Evolutionary conservation across 352 stramenopile genomes (phyloP).

Genomic region (Phytophthora sansomeana): DNA sequence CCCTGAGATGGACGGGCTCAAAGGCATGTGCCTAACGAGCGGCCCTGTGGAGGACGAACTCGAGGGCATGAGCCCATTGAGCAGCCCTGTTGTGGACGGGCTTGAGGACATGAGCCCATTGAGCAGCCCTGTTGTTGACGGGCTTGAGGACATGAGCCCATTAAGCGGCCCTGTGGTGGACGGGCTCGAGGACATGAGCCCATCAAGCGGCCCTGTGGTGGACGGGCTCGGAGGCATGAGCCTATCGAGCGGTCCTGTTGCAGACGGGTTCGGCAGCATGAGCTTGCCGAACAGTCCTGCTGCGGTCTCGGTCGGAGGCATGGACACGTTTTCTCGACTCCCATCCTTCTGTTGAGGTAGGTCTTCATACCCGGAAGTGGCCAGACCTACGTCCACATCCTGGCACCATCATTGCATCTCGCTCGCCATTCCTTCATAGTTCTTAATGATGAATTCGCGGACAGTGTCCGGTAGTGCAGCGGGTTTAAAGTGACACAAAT

Average conservation of each 20-base stretch:
- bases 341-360: too few species aligned
- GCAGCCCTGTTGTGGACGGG: slow-evolving; percentile 13
- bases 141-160: background rate
- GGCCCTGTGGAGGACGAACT: too few species aligned
- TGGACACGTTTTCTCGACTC: too few species aligned
- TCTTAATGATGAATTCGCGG: background rate
- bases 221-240: background rate
- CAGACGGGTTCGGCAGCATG: too few species aligned
- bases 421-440: too few species aligned
- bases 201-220: background rate
- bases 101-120: slow-evolving; percentile 1
- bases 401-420: slow-evolving; percentile 13
- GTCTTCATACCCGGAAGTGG: too few species aligned
- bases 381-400: background rate
- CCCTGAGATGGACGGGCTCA: too few species aligned
- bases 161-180: background rate
- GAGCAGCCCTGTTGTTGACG: background rate
- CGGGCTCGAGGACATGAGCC: background rate
- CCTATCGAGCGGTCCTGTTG: too few species aligned
- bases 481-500: background rate
- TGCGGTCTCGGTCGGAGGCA: too few species aligned
- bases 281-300: too few species aligned
- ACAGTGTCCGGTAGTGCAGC: background rate
- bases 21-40: too few species aligned
- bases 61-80: too few species aligned